A percentile compares a stretch with the other conserved stretches of the same genome.
Evolutionary conservation across 1,139 yeast species (phyloP).

Genomic region (Candida neerlandica): DNA sequence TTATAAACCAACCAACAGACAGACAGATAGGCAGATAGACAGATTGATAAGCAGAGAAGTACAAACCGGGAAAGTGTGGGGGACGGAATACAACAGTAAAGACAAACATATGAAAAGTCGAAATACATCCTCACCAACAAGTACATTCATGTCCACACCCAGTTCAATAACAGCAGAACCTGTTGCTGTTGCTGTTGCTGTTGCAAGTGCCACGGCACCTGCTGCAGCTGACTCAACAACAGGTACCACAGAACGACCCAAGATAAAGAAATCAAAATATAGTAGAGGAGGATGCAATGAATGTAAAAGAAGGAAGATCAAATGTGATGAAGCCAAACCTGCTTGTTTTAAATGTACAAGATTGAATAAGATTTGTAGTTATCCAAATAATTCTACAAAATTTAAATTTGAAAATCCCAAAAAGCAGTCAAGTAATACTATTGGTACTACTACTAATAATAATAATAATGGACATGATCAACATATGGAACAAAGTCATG

Average conservation of each 20-base stretch:
- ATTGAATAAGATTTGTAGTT: conserved; percentile 50
- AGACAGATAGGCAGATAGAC: too few relatives aligned
- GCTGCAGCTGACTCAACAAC: too few relatives aligned
- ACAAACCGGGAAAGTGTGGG: too few relatives aligned
- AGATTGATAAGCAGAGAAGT: too few relatives aligned
- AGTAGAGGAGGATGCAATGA: conserved; percentile 65
- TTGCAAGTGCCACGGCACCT: too few relatives aligned
- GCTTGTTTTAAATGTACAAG: conserved; percentile 47
- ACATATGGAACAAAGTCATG: not conserved
- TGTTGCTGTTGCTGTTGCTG: too few relatives aligned
- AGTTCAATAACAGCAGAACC: too few relatives aligned
- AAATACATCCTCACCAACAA: too few relatives aligned
- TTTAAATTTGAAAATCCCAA: conserved; percentile 24
- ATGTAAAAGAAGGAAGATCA: conserved; percentile 64
- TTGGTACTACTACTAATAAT: not conserved
- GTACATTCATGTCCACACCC: too few relatives aligned
- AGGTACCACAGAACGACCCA: not conserved
- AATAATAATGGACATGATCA: not conserved
- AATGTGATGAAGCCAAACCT: conserved; percentile 43
- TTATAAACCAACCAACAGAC: too few relatives aligned
- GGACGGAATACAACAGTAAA: too few relatives aligned
- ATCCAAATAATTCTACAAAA: conserved; percentile 35
- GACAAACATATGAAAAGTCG: too few relatives aligned
- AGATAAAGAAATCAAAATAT: conserved; percentile 48
- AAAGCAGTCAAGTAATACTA: not conserved